Evolutionary conservation across 306 rosid genomes (phyloP), one percentile per base, ranked within the genome.

Genomic region (Clitoria ternatea): DNA sequence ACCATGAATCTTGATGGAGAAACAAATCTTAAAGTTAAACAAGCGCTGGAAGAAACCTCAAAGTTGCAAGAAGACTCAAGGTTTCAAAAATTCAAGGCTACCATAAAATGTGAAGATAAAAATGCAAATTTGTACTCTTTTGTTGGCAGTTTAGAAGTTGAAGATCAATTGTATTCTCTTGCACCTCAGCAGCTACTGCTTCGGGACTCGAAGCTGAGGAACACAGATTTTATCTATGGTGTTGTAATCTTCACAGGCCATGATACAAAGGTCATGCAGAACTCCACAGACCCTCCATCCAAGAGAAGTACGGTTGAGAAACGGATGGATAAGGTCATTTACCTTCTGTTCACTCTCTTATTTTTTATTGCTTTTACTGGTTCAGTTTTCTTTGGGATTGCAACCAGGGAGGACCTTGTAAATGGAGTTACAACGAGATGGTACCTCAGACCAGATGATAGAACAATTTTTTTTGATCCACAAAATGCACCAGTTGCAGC

Each of bases 181-280:
- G 40, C 90, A 9, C 92, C 96, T 54, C 98, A 85, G 80, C 98
- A 93, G 76, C 86, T 93, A 69, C 89, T 93, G 13, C 97, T 93
- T 14, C 77, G 97, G 61, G 98, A 87, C 85, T 93, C 97, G 7
- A 93, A 90, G 87, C 89, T 93, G 1, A 80, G 92, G 64, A 93
- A 90, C 85, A 90, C 96, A 0, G 97, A 88, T 64, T 93, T 87
- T 77, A 69, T 88, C 64, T 93, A 88, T 6, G 97, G 97, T 2
- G 89, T 73, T 3, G 98, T 90, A 19, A 77, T 93, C 64, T 93
- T 93, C 37, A 90, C 98, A 0, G 97, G 97, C 8, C 86, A 84
- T 50, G 97, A 93, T 68, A 90, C 98, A 42, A 93, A 93, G 83
- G 98, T 93, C 23, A 87, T 88, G 88, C 98, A 93, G 76, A 93